phyloP scores from a whole-genome alignment of 139 green algal species.

The Chlamydomonas asymmetrica region DNA sequence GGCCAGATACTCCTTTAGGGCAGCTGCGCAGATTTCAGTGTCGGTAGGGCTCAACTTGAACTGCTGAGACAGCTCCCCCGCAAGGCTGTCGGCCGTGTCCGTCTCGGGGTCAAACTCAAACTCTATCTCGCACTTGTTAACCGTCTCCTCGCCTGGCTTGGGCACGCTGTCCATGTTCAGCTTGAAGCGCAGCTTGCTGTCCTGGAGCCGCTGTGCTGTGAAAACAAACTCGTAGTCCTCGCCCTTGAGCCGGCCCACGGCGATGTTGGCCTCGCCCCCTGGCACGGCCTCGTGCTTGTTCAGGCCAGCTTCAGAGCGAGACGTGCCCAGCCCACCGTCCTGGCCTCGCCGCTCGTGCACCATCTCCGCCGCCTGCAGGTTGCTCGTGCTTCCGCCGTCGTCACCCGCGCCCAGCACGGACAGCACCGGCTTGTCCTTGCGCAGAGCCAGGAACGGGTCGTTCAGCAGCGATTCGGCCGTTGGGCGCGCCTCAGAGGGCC shows the following conservation, averaged over 20 bases:
- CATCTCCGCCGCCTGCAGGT: conserved; percentile 21
- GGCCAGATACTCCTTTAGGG: conserved; percentile 87
- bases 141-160: conserved; percentile 35
- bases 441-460: conserved; percentile 71
- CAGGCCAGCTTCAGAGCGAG: too few relatives aligned
- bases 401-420: conserved; percentile 2
- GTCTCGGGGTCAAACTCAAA: conserved; percentile 92
- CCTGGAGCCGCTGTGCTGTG: conserved; percentile 61
- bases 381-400: background rate
- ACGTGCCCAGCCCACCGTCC: background rate
- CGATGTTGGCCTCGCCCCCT: conserved; percentile 36
- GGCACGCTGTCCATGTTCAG: conserved; percentile 87
- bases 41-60: conserved; percentile 88
- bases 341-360: too few relatives aligned
- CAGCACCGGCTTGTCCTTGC: conserved; percentile 12
- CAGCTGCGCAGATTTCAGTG: conserved; percentile 87
- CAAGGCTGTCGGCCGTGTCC: conserved; percentile 91
- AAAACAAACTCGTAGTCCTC: conserved; percentile 94
- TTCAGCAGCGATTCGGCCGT: conserved; percentile 82
- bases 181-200: conserved; percentile 86
- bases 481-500: conserved; percentile 54
- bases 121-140: conserved; percentile 82
- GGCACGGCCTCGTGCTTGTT: conserved; percentile 6
- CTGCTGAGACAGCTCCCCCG: conserved; percentile 89
- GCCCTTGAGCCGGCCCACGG: conserved; percentile 75